A percentile compares a stretch with the other conserved stretches of the same genome.
Conservation (phyloP, 352 stramenopile species). For the Globisporangium paroecandrum region DNA sequence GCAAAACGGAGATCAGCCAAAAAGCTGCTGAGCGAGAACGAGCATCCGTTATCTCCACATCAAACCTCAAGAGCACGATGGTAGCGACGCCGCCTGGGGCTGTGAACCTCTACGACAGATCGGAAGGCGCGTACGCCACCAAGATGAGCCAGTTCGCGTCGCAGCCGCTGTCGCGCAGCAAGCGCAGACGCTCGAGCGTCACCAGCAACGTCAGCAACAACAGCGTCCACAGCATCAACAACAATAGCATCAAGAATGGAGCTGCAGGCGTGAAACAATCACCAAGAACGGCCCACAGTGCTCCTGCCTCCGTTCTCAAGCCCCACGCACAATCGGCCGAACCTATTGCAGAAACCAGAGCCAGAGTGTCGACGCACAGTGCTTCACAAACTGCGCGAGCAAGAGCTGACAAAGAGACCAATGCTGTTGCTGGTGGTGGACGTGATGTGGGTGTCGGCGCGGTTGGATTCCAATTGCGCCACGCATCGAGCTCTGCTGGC, state of each 20-base stretch:
- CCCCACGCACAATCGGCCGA: too few species aligned
- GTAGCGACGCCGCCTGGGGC: not conserved
- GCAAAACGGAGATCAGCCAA: slow-evolving; percentile 6
- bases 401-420: too few species aligned
- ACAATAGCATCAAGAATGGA: not conserved
- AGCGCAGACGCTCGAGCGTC: slow-evolving; percentile 14
- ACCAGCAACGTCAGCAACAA: slow-evolving; percentile 7
- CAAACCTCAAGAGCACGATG: not conserved
- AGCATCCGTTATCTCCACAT: not conserved
- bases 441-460: not conserved
- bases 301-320: not conserved
- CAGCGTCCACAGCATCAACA: not conserved
- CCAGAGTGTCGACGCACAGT: not conserved
- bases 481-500: slow-evolving; percentile 31
- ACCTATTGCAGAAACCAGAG: not conserved
- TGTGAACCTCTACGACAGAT: slow-evolving; percentile 19
- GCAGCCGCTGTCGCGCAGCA: slow-evolving; percentile 16
- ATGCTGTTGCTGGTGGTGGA: not conserved
- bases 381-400: not conserved
- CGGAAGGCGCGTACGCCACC: slow-evolving; percentile 8
- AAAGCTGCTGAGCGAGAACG: not conserved
- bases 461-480: slow-evolving; percentile 40
- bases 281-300: not conserved
- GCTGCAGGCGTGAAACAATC: not conserved
- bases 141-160: slow-evolving; percentile 16